These are phyloP conservation scores for Pulicaria dysenterica DNA, from an alignment of 129 eudicot species.

Conservation along the genomic window DNA sequence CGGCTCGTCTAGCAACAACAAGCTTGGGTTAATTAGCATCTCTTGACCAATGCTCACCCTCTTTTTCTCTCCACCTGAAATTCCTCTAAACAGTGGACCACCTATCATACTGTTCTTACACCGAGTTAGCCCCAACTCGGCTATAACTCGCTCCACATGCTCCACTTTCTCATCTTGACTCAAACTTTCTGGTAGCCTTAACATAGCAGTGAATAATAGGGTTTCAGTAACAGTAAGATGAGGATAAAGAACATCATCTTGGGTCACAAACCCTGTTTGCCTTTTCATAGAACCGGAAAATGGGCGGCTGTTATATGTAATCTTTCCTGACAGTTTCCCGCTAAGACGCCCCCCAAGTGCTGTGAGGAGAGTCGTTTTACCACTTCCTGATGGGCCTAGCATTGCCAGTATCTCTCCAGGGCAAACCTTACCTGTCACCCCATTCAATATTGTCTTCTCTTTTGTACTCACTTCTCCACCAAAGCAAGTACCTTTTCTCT, in stretches of 20 bases:
- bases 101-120: slow-evolving; percentile 92
- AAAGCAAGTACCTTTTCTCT: slow-evolving; percentile 52
- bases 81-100: slow-evolving; percentile 89
- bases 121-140: slow-evolving; percentile 69
- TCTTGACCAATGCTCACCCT: slow-evolving; percentile 94
- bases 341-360: slow-evolving; percentile 93
- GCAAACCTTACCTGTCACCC: slow-evolving; percentile 72
- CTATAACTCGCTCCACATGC: slow-evolving; percentile 72
- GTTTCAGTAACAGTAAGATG: slow-evolving; percentile 95
- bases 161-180: slow-evolving; percentile 58
- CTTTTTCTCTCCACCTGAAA: slow-evolving; percentile 88
- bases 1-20: slow-evolving; percentile 87
- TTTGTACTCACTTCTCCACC: slow-evolving; percentile 50
- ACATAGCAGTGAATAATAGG: slow-evolving; percentile 82
- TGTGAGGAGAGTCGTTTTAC: slow-evolving; percentile 92
- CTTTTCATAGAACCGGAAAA: slow-evolving; percentile 81
- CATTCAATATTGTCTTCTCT: slow-evolving; percentile 81
- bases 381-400: slow-evolving; percentile 99
- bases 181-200: slow-evolving; percentile 69
- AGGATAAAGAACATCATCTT: slow-evolving; percentile 88
- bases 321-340: slow-evolving; percentile 78
- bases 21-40: slow-evolving; percentile 92
- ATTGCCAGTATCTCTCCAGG: slow-evolving; percentile 97
- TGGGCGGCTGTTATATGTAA: slow-evolving; percentile 75
- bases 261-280: slow-evolving; percentile 92